phyloP scores from a whole-genome alignment of 257 asterid genomes.

The Henckelia pumila region DNA sequence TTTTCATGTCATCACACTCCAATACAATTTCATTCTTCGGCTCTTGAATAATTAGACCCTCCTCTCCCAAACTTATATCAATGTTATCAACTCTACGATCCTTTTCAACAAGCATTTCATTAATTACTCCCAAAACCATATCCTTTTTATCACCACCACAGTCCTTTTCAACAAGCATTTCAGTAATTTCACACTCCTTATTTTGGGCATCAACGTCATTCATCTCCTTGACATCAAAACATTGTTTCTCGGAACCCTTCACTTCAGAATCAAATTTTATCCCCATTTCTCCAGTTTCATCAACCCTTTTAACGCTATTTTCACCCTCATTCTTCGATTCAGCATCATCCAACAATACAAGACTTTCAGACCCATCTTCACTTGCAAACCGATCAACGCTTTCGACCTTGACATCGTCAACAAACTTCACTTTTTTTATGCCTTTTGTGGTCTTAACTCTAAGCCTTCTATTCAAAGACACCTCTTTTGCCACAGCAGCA shows the following conservation, averaged over 20 bases:
- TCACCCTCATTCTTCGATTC: conserved; percentile 20
- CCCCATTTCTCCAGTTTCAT: conserved; percentile 27
- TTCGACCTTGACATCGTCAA: conserved; percentile 45
- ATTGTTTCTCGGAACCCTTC: conserved; percentile 19
- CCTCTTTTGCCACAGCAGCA: conserved; percentile 30
- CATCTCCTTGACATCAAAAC: conserved; percentile 19
- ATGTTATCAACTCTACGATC: conserved; percentile 15
- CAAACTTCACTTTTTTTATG: conserved; percentile 45
- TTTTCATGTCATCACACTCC: conserved; percentile 20
- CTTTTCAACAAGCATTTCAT: conserved; percentile 26
- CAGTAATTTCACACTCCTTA: conserved; percentile 14
- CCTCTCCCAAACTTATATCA: conserved; percentile 19
- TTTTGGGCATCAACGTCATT: conserved; percentile 17
- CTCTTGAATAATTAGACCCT: conserved; percentile 20
- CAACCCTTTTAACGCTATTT: conserved; percentile 20
- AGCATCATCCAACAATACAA: conserved; percentile 21
- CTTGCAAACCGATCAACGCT: conserved; percentile 38
- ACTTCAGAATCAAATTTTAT: conserved; percentile 20
- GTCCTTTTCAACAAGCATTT: conserved; percentile 15
- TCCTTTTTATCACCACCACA: conserved; percentile 13
- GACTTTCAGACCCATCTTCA: conserved; percentile 33
- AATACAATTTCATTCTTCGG: conserved; percentile 17
- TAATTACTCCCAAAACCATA: conserved; percentile 20
- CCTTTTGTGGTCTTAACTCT: conserved; percentile 35
- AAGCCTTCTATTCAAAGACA: conserved; percentile 31